phyloP scores from a whole-genome alignment of 2,329 filamentous ascomycete genomes.

The Davidsoniella eucalypti region DNA sequence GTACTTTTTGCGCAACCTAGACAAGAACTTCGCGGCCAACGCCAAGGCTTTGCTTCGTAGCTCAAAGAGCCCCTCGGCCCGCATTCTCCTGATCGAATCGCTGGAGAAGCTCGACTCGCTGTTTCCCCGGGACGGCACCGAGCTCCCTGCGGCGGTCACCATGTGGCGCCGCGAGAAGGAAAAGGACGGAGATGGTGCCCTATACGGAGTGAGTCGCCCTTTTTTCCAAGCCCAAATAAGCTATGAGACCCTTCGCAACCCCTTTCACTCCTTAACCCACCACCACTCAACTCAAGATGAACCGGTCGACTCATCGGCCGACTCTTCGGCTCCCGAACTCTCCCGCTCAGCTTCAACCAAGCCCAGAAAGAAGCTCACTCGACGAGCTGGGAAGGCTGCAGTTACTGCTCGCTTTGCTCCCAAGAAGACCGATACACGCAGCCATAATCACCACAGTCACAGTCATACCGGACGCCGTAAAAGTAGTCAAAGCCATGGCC shows the following conservation, averaged over 20 bases:
- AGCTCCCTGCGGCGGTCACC: constrained; percentile 27
- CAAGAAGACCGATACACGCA: no score
- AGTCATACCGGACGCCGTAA: no score
- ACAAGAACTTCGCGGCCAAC: constrained; percentile 64
- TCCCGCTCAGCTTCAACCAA: not conserved
- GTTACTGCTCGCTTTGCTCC: no score
- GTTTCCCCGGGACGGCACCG: constrained; percentile 6
- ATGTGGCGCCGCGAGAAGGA: constrained; percentile 89
- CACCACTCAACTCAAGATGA: not conserved
- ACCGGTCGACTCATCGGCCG: not conserved
- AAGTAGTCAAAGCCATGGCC: no score
- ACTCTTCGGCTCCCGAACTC: not conserved
- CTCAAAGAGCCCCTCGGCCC: constrained; percentile 57
- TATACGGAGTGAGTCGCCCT: constrained; percentile 29
- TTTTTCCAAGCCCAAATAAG: not conserved
- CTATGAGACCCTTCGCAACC: not conserved
- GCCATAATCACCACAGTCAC: no score
- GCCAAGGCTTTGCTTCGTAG: constrained; percentile 59
- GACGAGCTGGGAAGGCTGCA: not conserved
- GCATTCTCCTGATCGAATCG: constrained; percentile 76
- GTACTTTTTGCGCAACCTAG: constrained; percentile 81
- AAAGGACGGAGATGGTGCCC: constrained; percentile 32
- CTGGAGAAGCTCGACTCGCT: constrained; percentile 54
- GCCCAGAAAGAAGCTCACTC: not conserved
- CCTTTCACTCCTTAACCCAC: not conserved